Base-by-base conservation (phyloP, 2,329 filamentous ascomycete species). In the Colletotrichum musae region DNA sequence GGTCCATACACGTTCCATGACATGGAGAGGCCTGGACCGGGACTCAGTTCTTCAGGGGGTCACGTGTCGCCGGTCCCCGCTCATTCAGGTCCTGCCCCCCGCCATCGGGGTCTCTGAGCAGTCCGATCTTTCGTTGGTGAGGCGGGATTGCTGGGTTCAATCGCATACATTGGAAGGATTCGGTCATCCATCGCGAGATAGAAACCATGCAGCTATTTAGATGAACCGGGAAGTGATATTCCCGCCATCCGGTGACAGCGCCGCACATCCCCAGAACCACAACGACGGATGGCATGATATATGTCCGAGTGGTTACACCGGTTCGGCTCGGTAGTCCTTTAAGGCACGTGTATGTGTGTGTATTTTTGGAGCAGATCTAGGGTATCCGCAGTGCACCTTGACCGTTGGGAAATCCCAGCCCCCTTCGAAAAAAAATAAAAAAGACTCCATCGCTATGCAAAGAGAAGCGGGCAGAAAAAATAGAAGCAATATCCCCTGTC, bases 361-460 rank as follows among this genome's bases (percentile, higher is more conserved):
- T 36, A 36, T 36, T 36, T 36, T 36, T 36, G 32, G 32, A 36
- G 32, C 32, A 36, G 32, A 36, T 36, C 32, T 36, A 36, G 7
- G 32, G 32, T 36, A 36, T 36, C 32, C 32, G 21, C 21, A 24
- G 21, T 24, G 21, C 21, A 24, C 21, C 32, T 10, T 10, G 10
- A 36, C 32, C 32, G 32, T 36, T 36, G 32, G 32, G 10, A 36
- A 36, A 36, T 36, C 10, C 5, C 6, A n/a, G 50, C 32, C 21
- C 32, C 32, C 32, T 36, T 10, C 9, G 32, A 24, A 24, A 24
- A 24, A 24, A 36, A 36, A 36, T 9, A 36, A 36, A 36, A 36
- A 36, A 12, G 58, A 64, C 61, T 60, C 65, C 64, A 13, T 64
- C 53, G 65, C 65, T 64, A 43, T 43, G 41, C 41, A 43, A 43